Evolutionary conservation across 768 basidiomycete species (phyloP), one percentile per base, ranked within the genome.

Genomic region (Leccinum arenicola): DNA sequence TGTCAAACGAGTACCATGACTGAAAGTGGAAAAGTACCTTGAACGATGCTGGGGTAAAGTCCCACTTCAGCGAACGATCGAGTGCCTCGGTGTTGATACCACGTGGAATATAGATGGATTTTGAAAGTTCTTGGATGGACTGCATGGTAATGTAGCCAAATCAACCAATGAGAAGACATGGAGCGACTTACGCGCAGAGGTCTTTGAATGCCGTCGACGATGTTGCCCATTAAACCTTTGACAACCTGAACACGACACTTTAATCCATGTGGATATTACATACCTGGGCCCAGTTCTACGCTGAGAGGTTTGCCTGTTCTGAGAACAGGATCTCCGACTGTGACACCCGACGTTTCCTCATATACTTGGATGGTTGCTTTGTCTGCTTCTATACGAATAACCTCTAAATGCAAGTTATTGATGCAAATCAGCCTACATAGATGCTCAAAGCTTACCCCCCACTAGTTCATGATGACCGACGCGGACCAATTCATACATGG

Each of bases 291-390:
- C 43, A 99, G 83, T 74, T 99, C 97, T 59, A 98, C 97, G 73
- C 92, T 94, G 57, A 99, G 84, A 31, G 97, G 97, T 74, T 99
- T 99, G 50, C 96, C 97, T 29, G 97, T 99, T 57, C 96, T 84
- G 70, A 99, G 77, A 17, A 99, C 97, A 51, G 97, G 97, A 78
- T 99, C 97, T 29, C 97, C 97, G 54, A 98, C 95, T 6, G 96
- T 98, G 45, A 99, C 97, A 55, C 97, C 97, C 47, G 96, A 97
- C 6, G 96, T 98, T 79, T 99, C 97, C 75, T 99, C 97, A 70
- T 99, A 98, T 10, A 99, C 97, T 75, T 99, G 97, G 61, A 99
- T 98, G 12, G 97, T 98, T 47, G 92, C 92, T 78, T 97, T 96
- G 78, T 99, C 97, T 61, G 87, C 87, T 66, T 98, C 97, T 77